Evolutionary conservation across 306 rosid genomes (phyloP).

Genomic region (Ziziphus jujuba): DNA sequence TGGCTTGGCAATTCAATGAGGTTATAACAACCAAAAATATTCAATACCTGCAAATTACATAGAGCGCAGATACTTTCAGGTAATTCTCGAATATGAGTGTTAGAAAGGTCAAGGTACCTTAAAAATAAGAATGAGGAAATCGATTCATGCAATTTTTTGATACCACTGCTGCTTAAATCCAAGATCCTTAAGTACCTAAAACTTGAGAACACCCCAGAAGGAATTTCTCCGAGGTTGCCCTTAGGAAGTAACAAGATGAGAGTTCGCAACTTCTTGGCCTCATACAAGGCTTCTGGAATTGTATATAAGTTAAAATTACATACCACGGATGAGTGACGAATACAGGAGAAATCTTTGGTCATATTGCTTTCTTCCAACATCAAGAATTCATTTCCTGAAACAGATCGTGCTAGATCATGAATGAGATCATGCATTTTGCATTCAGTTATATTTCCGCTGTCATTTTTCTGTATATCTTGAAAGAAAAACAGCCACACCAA

Average conservation of each 20-base stretch:
- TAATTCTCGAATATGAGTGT: slow-evolving; percentile 5
- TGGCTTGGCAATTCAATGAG: slow-evolving; percentile 20
- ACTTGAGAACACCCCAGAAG: slow-evolving; percentile 5
- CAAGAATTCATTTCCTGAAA: slow-evolving; percentile 26
- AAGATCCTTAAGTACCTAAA: slow-evolving; percentile 24
- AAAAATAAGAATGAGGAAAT: slow-evolving; percentile 12
- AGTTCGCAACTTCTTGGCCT: slow-evolving; percentile 19
- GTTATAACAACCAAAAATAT: slow-evolving; percentile 18
- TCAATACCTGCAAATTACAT: slow-evolving; percentile 10
- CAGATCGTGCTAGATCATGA: slow-evolving; percentile 22
- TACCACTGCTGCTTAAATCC: slow-evolving; percentile 21
- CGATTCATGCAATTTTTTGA: slow-evolving; percentile 12
- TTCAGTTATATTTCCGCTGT: slow-evolving; percentile 1
- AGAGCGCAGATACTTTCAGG: slow-evolving; percentile 20
- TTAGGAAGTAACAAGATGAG: slow-evolving; percentile 17
- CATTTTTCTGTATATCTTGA: slow-evolving; percentile 17
- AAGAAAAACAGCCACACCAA: slow-evolving; percentile 30
- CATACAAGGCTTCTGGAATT: slow-evolving; percentile 19
- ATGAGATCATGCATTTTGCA: slow-evolving; percentile 32
- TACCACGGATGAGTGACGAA: slow-evolving; percentile 28
- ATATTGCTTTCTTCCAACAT: slow-evolving; percentile 3
- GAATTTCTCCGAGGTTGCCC: slow-evolving; percentile 15
- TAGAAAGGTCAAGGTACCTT: slow-evolving; percentile 26
- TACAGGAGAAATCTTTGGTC: background rate
- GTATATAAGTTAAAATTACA: slow-evolving; percentile 5